Base-by-base conservation (phyloP, 768 basidiomycete species). In the Krasilnikovozyma curviuscula region DNA sequence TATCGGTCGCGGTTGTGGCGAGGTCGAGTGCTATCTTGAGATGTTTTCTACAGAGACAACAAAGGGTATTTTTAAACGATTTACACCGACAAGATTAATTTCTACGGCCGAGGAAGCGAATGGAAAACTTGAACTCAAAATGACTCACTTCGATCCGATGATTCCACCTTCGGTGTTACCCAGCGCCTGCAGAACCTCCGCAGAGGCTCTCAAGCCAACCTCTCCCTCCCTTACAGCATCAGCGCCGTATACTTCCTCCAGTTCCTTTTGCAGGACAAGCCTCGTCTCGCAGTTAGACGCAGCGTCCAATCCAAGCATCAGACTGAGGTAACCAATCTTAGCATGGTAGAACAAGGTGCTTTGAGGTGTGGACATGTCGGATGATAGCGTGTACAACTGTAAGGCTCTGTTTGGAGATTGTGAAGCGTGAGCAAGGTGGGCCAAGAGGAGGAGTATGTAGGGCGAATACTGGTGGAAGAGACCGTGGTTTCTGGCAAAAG, bases 281-380 rank as follows among this genome's bases (percentile, higher is more conserved):
- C 10, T n/a, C 4, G 35, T n/a, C n/a, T n/a, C n/a, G n/a, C n/a
- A n/a, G n/a, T n/a, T n/a, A n/a, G n/a, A n/a, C n/a, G n/a, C n/a
- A n/a, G n/a, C n/a, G n/a, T n/a, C n/a, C n/a, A 52, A 40, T 4
- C 50, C 50, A 14, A 52, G 19, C 44, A 52, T 40, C 25, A 52
- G 31, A 19, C 50, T 46, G 32, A 45, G 39, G 40, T 46, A 39
- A 29, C 50, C 50, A 1, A 52, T 25, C 31, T 40, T 40, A 1
- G 50, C 50, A n/a, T 8, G 50, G 39, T 18, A 19, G 35, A 16
- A 27, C 38, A 9, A 46, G 39, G 24, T n/a, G 24, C 5, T 14
- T 14, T 21, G 33, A 19, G 30, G 38, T 7, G 32, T 7, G 16
- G 41, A 35, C 2, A 19, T 27, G n/a, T n/a, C n/a, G n/a, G n/a